Evolutionary conservation across 768 basidiomycete species (phyloP).

Genomic region (Lactifluus rugatus): DNA sequence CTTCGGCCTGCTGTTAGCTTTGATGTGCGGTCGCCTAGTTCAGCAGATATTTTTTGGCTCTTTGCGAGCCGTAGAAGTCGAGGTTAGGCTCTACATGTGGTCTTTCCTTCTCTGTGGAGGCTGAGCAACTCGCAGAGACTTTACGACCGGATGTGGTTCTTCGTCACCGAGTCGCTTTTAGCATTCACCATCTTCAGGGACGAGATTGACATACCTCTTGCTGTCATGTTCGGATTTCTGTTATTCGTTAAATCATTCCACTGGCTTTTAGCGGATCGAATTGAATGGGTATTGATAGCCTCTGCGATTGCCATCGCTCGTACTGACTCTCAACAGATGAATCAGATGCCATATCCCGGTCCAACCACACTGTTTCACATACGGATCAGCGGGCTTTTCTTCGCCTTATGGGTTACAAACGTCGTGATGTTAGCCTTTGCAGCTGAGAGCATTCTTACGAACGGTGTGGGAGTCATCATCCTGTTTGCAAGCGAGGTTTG

Average conservation of each 20-base stretch:
- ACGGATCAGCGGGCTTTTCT: slow-evolving; percentile 66
- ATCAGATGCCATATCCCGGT: slow-evolving; percentile 85
- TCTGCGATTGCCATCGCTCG: not conserved
- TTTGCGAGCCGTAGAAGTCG: slow-evolving; percentile 79
- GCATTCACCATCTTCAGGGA: slow-evolving; percentile 97
- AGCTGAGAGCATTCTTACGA: slow-evolving; percentile 65
- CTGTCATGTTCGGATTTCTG: slow-evolving; percentile 88
- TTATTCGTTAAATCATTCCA: slow-evolving; percentile 97
- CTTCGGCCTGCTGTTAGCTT: slow-evolving; percentile 69
- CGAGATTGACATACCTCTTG: slow-evolving; percentile 88
- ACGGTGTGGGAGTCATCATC: slow-evolving; percentile 85
- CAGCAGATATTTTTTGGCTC: slow-evolving; percentile 89
- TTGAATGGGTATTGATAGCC: slow-evolving; percentile 75
- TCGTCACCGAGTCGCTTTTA: slow-evolving; percentile 90
- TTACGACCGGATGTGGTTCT: slow-evolving; percentile 95
- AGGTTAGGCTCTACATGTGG: slow-evolving; percentile 42
- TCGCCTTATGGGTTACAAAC: slow-evolving; percentile 68
- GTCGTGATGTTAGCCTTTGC: slow-evolving; percentile 69
- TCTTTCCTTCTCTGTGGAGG: not conserved
- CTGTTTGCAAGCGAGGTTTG: slow-evolving; percentile 90
- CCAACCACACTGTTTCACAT: slow-evolving; percentile 78
- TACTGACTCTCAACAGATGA: slow-evolving; percentile 58
- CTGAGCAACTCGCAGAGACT: slow-evolving; percentile 54
- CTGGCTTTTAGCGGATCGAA: slow-evolving; percentile 90
- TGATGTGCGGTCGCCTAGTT: slow-evolving; percentile 65